Evolutionary conservation across 2,329 filamentous ascomycete genomes (phyloP).

Genomic region (Diplodia sapinea): DNA sequence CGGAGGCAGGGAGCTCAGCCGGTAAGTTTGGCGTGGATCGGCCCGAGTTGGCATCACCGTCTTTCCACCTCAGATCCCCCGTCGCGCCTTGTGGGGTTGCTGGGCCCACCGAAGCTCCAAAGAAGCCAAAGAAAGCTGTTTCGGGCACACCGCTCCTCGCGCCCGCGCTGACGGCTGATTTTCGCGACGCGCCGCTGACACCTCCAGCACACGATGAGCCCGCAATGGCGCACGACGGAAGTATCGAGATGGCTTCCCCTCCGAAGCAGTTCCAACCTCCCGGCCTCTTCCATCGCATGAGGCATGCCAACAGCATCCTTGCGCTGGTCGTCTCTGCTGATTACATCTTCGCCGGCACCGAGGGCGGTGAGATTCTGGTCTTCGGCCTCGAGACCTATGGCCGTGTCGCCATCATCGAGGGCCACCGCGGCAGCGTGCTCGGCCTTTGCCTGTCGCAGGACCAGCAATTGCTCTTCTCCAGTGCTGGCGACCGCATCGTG

Average conservation of each 20-base stretch:
- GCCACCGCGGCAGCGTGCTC: conserved; percentile 89
- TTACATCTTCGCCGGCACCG: conserved; percentile 88
- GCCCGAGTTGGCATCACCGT: conserved; percentile 27
- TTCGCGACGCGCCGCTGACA: conserved; percentile 20
- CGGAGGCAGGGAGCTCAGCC: neutral
- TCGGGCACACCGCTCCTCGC: conserved; percentile 21
- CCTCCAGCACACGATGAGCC: conserved; percentile 35
- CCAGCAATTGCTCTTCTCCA: conserved; percentile 81
- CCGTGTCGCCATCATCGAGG: conserved; percentile 77
- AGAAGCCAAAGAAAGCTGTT: conserved; percentile 22
- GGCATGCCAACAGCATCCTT: conserved; percentile 79
- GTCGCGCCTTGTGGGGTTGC: conserved; percentile 23
- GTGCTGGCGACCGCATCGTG: conserved; percentile 89
- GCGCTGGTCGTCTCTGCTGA: conserved; percentile 80
- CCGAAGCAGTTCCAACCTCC: conserved; percentile 49
- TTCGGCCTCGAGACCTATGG: conserved; percentile 92
- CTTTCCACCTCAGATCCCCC: conserved; percentile 28
- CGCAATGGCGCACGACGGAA: conserved; percentile 36
- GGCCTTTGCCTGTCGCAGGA: conserved; percentile 81
- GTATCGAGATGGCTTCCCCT: conserved; percentile 27
- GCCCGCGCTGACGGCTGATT: conserved; percentile 16
- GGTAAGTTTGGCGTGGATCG: conserved; percentile 19
- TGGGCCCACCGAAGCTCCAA: conserved; percentile 20
- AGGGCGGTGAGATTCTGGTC: conserved; percentile 88
- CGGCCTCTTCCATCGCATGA: conserved; percentile 74